A percentile compares a stretch with the other conserved stretches of the same genome.
These are phyloP conservation scores for Lolium rigidum DNA, from an alignment of 176 grass and related monocot genomes.

Conservation along the genomic window DNA sequence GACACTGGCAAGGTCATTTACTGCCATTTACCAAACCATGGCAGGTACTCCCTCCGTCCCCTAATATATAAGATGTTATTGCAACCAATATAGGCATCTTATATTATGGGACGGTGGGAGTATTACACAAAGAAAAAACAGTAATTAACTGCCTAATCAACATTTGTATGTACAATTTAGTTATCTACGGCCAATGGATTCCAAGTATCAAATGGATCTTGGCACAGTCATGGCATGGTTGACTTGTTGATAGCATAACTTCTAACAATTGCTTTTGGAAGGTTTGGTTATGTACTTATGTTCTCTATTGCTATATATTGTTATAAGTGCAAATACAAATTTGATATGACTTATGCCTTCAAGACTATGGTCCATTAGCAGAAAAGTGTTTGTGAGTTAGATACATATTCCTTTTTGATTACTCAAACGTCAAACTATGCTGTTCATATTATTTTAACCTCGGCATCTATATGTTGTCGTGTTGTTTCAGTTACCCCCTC, in stretches of 20 bases:
- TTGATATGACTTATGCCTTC: slow-evolving; percentile 6
- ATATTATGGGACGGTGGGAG: too few relatives aligned
- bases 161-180: neutral
- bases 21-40: slow-evolving; percentile 8
- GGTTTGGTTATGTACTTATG: slow-evolving; percentile 1
- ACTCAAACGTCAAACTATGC: neutral
- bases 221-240: neutral
- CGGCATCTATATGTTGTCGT: neutral
- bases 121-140: neutral
- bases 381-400: neutral
- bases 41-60: neutral
- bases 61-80: too few relatives aligned
- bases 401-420: neutral
- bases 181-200: neutral
- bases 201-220: neutral
- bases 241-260: neutral
- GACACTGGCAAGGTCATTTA: neutral
- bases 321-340: neutral
- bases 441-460: neutral
- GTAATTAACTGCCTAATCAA: neutral
- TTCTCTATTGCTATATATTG: neutral
- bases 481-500: neutral
- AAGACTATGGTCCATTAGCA: neutral
- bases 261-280: neutral
- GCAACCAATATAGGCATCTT: too few relatives aligned